phyloP scores from a whole-genome alignment of 2,329 filamentous ascomycete species.

The Aureobasidium melanogenum region DNA sequence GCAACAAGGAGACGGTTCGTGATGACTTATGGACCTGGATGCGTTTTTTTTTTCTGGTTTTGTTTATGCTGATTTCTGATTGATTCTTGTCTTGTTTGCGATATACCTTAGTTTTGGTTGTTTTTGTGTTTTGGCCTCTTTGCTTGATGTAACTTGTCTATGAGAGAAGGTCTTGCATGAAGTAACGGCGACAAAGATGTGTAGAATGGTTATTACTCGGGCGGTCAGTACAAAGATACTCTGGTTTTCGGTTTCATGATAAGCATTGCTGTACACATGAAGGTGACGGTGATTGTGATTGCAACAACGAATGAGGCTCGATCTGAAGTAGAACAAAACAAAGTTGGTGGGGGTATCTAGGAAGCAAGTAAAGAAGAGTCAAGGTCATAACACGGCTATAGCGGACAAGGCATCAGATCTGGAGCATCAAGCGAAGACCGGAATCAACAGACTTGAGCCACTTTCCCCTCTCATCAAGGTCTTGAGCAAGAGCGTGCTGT shows the following conservation, averaged over 20 bases:
- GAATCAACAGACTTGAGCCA: slow-evolving; percentile 66
- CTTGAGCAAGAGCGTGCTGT: slow-evolving; percentile 51
- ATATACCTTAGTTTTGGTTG: slow-evolving; percentile 10
- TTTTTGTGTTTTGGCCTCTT: neutral
- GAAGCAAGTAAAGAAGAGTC: neutral
- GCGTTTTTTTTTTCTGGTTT: neutral
- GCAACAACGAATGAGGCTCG: neutral
- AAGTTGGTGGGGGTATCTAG: neutral
- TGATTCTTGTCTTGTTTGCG: slow-evolving; percentile 8
- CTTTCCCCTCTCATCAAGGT: slow-evolving; percentile 64
- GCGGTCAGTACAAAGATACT: neutral
- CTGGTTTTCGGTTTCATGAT: neutral
- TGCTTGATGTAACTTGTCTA: neutral
- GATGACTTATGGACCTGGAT: neutral
- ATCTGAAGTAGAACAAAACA: neutral
- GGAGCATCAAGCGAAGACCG: slow-evolving; percentile 53
- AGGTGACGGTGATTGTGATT: neutral
- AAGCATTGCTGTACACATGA: neutral
- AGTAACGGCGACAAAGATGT: neutral
- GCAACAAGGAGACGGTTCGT: neutral
- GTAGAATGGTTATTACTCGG: neutral
- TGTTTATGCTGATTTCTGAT: neutral
- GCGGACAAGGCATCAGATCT: slow-evolving; percentile 41
- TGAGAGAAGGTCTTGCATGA: neutral
- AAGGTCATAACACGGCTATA: neutral